A percentile compares a stretch with the other conserved stretches of the same genome.
Conservation (phyloP, 75 land plant genomes). For the Adiantum capillusveneris region DNA sequence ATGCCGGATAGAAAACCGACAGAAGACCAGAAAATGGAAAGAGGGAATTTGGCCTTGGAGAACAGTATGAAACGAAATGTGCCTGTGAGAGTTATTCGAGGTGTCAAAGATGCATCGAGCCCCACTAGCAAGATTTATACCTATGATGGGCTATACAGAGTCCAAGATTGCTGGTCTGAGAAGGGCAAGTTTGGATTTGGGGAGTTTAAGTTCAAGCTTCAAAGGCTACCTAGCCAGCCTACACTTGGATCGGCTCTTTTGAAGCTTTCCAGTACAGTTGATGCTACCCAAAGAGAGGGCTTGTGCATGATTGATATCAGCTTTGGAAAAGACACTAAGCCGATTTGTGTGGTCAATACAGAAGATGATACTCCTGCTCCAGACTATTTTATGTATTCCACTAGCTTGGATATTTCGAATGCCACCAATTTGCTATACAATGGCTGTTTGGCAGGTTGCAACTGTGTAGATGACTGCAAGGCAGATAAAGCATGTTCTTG, state of each 20-base stretch:
- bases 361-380: conserved; percentile 24
- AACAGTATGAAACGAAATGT: conserved; percentile 8
- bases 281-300: conserved; percentile 8
- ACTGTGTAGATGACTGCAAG: no score
- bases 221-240: conserved; percentile 31
- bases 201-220: conserved; percentile 30
- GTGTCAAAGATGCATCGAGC: conserved; percentile 15
- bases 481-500: background rate
- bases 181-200: conserved; percentile 23
- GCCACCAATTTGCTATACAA: no score
- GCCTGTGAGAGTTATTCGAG: conserved; percentile 33
- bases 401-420: no score
- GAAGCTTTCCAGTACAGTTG: conserved; percentile 20
- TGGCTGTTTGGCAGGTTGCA: no score
- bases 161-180: conserved; percentile 11
- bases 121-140: conserved; percentile 27
- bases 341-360: conserved; percentile 31
- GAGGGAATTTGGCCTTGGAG: conserved; percentile 28
- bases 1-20: conserved; percentile 7
- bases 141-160: conserved; percentile 40
- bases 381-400: conserved; percentile 15
- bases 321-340: conserved; percentile 15
- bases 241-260: conserved; percentile 22
- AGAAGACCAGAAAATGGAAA: conserved; percentile 22
- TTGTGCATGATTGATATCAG: conserved; percentile 30